Conservation (phyloP, 2,329 filamentous ascomycete species). For the Claviceps africana region DNA sequence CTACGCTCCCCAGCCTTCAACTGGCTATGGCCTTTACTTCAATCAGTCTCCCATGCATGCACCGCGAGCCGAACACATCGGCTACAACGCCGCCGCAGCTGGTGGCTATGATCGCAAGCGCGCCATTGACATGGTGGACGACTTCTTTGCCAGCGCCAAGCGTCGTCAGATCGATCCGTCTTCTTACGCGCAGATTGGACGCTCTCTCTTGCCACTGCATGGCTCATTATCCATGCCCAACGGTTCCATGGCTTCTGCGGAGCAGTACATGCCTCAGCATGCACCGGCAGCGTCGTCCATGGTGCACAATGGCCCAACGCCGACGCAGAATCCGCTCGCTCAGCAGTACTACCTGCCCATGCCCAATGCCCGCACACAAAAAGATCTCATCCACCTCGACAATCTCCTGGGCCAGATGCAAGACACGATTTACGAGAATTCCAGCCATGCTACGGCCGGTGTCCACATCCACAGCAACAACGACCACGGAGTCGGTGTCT, state of each 20-base stretch:
- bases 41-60: slow-evolving; percentile 45
- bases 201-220: slow-evolving; percentile 72
- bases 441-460: slow-evolving; percentile 66
- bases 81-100: slow-evolving; percentile 36
- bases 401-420: slow-evolving; percentile 93
- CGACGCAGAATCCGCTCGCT: slow-evolving; percentile 40
- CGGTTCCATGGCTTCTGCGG: slow-evolving; percentile 27
- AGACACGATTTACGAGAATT: slow-evolving; percentile 87
- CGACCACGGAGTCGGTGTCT: slow-evolving; percentile 47
- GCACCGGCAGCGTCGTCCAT: slow-evolving; percentile 26
- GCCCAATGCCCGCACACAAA: slow-evolving; percentile 81
- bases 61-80: slow-evolving; percentile 45
- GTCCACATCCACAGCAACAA: slow-evolving; percentile 57
- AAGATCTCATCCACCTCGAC: slow-evolving; percentile 85
- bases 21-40: slow-evolving; percentile 66
- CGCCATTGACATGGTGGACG: slow-evolving; percentile 75
- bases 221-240: slow-evolving; percentile 51
- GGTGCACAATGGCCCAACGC: slow-evolving; percentile 40
- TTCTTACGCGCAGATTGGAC: slow-evolving; percentile 84
- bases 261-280: slow-evolving; percentile 40
- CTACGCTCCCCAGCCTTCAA: slow-evolving; percentile 41
- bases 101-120: slow-evolving; percentile 63
- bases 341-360: slow-evolving; percentile 83
- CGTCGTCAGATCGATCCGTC: slow-evolving; percentile 77
- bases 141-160: slow-evolving; percentile 90